These are phyloP conservation scores for Cyclotella kingstonii DNA, from an alignment of 108 stramenopile genomes.

Conservation along the genomic window DNA sequence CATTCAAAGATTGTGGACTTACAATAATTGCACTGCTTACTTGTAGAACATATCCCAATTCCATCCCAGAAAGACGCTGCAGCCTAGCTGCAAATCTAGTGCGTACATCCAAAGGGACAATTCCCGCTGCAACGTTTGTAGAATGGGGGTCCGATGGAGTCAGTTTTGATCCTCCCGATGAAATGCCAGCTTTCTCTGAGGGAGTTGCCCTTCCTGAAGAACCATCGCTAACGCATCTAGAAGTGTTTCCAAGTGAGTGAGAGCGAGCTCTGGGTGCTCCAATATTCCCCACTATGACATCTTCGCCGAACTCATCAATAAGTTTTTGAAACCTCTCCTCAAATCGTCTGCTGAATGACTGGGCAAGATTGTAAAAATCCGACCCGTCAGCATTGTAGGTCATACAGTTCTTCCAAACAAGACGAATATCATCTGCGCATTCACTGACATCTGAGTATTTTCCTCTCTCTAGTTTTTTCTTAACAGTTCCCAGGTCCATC, in stretches of 20 bases:
- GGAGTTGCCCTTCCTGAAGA: not conserved
- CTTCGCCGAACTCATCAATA: conserved; percentile 58
- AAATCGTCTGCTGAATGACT: conserved; percentile 69
- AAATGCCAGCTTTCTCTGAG: conserved; percentile 1
- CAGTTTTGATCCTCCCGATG: conserved; percentile 1
- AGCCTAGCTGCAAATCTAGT: conserved; percentile 78
- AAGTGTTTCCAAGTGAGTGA: not conserved
- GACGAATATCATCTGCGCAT: conserved; percentile 88
- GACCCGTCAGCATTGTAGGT: conserved; percentile 93
- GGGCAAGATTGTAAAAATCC: conserved; percentile 88
- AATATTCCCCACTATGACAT: conserved; percentile 28
- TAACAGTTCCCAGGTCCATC: conserved; percentile 97
- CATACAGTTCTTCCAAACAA: conserved; percentile 96
- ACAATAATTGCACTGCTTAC: not conserved
- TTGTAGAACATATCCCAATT: conserved; percentile 81
- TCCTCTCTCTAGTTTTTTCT: conserved; percentile 74
- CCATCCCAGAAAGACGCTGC: conserved; percentile 78
- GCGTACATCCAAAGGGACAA: conserved; percentile 71
- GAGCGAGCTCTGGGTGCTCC: not conserved
- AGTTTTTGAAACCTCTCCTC: conserved; percentile 87
- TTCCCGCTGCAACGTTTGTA: conserved; percentile 10
- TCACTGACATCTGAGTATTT: conserved; percentile 74
- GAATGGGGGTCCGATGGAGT: conserved; percentile 1
- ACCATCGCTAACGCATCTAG: not conserved
- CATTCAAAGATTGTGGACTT: not conserved